Percentiles rank a stretch among this genome's conserved stretches.
phyloP scores from a whole-genome alignment of 306 rosid genomes.

The Aeschynomene evenia region DNA sequence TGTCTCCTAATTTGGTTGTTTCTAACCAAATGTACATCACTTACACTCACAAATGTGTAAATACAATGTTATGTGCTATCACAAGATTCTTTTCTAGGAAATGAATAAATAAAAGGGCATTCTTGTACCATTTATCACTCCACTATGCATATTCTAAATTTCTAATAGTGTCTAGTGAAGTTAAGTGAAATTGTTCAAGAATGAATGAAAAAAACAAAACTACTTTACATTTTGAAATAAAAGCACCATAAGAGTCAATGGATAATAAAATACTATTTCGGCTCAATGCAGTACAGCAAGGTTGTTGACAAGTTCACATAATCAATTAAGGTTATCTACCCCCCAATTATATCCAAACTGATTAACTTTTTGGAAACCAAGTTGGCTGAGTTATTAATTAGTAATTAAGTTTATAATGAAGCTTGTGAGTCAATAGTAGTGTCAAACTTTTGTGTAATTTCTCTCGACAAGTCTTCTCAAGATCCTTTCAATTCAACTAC shows the following conservation, averaged over 20 bases:
- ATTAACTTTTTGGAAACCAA: not conserved
- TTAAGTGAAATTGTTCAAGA: no score
- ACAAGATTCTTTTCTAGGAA: not conserved
- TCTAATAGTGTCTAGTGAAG: not conserved
- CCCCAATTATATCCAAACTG: not conserved
- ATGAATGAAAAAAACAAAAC: no score
- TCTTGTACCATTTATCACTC: not conserved
- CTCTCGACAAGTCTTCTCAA: not conserved
- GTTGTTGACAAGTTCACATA: not conserved
- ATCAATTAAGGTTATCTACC: not conserved
- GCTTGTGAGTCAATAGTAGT: not conserved
- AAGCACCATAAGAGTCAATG: not conserved
- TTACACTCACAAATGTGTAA: constrained; percentile 10
- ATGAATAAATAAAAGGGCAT: not conserved
- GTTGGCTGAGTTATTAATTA: not conserved
- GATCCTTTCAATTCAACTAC: not conserved
- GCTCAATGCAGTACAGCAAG: not conserved
- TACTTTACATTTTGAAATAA: no score
- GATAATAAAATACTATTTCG: not conserved
- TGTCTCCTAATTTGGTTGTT: not conserved
- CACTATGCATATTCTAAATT: not conserved
- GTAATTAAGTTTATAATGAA: not conserved
- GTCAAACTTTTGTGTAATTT: not conserved
- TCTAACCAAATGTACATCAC: not conserved
- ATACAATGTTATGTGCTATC: not conserved